A percentile compares a stretch with the other conserved stretches of the same genome.
These are phyloP conservation scores for Acanthamoeba royreba DNA, from an alignment of 208 protist genomes.

Conservation along the genomic window DNA sequence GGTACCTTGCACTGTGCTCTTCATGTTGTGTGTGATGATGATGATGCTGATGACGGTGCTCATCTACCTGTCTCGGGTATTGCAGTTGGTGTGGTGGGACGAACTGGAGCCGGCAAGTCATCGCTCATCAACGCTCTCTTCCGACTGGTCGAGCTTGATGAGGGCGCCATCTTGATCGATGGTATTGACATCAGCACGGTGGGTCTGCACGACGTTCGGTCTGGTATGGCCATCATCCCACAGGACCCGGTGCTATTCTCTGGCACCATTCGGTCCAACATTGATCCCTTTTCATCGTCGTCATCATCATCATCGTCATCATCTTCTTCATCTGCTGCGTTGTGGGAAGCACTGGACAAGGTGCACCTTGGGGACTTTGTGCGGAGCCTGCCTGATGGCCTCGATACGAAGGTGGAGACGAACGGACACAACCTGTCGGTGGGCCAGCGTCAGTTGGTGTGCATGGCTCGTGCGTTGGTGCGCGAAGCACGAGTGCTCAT, in stretches of 20 bases:
- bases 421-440: constrained; percentile 69
- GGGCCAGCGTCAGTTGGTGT: constrained; percentile 71
- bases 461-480: constrained; percentile 62
- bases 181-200: constrained; percentile 71
- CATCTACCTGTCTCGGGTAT: no score
- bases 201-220: constrained; percentile 51
- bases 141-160: constrained; percentile 72
- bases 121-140: constrained; percentile 34
- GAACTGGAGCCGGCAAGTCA: constrained; percentile 34
- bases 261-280: constrained; percentile 39
- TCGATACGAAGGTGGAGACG: not conserved
- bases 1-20: not conserved
- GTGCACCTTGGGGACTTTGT: constrained; percentile 52
- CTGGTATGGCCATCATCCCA: not conserved
- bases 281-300: not conserved
- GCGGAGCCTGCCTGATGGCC: not conserved
- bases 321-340: not conserved
- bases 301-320: not conserved
- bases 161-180: constrained; percentile 75
- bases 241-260: constrained; percentile 69
- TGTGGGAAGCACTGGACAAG: constrained; percentile 68
- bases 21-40: not conserved
- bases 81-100: constrained; percentile 44
- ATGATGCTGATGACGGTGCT: not conserved
- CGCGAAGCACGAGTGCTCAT: constrained; percentile 55